A percentile compares a stretch with the other conserved stretches of the same genome.
Evolutionary conservation across 164 flowering plant genomes (phyloP).

Genomic region (Stephania yunnanensis): DNA sequence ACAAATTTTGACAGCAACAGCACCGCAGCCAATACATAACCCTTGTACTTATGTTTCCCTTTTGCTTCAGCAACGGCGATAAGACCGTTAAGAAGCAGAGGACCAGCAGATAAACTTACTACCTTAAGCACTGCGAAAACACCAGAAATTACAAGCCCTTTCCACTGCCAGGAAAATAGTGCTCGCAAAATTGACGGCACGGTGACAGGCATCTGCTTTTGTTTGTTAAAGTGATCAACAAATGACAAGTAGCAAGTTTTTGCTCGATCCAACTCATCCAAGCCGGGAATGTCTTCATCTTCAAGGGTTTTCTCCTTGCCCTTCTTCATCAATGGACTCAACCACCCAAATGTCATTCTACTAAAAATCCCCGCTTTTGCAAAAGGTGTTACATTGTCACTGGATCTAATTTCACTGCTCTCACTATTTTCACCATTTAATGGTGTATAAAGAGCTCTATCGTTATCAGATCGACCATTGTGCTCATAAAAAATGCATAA

Average conservation of each 20-base stretch:
- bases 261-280: constrained; percentile 43
- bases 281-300: constrained; percentile 42
- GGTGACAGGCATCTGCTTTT: constrained; percentile 18
- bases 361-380: constrained; percentile 43
- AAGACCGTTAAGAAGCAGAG: constrained; percentile 55
- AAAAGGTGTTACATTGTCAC: constrained; percentile 39
- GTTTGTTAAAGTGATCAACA: constrained; percentile 25
- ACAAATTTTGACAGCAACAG: constrained; percentile 45
- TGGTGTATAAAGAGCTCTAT: constrained; percentile 22
- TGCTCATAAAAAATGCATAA: constrained; percentile 23
- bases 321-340: constrained; percentile 50
- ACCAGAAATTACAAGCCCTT: constrained; percentile 46
- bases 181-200: constrained; percentile 33
- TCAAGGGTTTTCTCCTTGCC: constrained; percentile 44
- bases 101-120: constrained; percentile 40
- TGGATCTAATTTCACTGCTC: constrained; percentile 6
- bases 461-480: neutral
- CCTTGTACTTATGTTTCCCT: constrained; percentile 40
- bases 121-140: constrained; percentile 49
- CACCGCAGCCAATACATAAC: constrained; percentile 31
- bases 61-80: constrained; percentile 57
- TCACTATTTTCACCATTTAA: constrained; percentile 22
- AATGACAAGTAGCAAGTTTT: constrained; percentile 36
- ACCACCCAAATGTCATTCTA: constrained; percentile 59
- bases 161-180: constrained; percentile 41